These are phyloP conservation scores for Borealophlyctis nickersoniae DNA, from an alignment of 192 early-diverging fungal genomes.

Conservation along the genomic window DNA sequence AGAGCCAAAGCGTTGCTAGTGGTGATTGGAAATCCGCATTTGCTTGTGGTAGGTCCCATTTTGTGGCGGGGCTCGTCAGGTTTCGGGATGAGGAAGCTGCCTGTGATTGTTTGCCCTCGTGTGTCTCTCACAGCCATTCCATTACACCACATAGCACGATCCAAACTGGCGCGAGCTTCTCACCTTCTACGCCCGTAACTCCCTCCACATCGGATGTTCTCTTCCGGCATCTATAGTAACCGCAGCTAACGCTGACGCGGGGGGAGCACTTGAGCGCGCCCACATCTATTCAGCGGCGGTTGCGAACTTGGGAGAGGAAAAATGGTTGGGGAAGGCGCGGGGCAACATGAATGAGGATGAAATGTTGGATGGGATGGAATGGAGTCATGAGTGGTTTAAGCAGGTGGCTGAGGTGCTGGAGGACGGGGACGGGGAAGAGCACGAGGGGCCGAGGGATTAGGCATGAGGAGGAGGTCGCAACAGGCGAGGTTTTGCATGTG, in stretches of 20 bases:
- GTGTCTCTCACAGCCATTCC: not conserved
- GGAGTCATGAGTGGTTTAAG: not conserved
- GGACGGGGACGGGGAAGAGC: not conserved
- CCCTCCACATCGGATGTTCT: not conserved
- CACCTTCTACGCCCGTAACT: not conserved
- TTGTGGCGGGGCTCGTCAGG: not conserved
- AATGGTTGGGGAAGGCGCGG: not conserved
- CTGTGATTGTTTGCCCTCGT: not conserved
- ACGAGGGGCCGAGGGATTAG: not conserved
- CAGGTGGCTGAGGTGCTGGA: not conserved
- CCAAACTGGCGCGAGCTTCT: not conserved
- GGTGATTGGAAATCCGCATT: constrained; percentile 31
- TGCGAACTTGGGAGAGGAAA: not conserved
- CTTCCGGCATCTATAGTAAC: too few species aligned
- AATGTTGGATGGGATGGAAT: not conserved
- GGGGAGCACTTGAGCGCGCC: not conserved
- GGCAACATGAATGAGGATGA: not conserved
- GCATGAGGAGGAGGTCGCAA: too few species aligned
- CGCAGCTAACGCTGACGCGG: not conserved
- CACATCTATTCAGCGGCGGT: not conserved
- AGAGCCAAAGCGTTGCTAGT: constrained; percentile 41
- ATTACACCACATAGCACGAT: not conserved
- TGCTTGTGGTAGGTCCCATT: constrained; percentile 10
- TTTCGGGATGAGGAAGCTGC: not conserved
- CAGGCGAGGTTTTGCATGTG: too few species aligned